These are phyloP conservation scores for Hypomontagnella submonticulosa DNA, from an alignment of 495 filamentous ascomycete genomes.

Conservation along the genomic window DNA sequence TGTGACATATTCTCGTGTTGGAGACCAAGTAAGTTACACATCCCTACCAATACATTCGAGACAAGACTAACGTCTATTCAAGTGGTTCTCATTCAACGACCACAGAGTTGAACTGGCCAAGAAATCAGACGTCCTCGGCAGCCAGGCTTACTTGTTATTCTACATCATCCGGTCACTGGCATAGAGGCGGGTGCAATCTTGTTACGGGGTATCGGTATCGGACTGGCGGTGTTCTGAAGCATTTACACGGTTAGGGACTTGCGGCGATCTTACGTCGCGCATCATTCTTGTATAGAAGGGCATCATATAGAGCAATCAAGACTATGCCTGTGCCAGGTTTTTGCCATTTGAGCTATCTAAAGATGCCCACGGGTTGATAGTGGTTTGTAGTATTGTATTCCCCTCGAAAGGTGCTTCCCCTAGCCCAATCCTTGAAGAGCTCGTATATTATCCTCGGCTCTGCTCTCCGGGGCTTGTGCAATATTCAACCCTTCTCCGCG, in stretches of 20 bases:
- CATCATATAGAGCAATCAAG: conserved; percentile 33
- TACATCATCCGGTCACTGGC: conserved; percentile 77
- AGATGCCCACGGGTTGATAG: not conserved
- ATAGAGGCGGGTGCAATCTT: conserved; percentile 37
- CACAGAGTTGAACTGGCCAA: conserved; percentile 83
- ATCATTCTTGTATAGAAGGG: conserved; percentile 41
- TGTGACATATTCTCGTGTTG: conserved; percentile 82
- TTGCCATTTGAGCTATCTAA: not conserved
- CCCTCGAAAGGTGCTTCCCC: too few species aligned
- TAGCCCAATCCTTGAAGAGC: too few species aligned
- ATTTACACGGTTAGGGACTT: conserved; percentile 43
- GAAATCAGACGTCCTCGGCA: conserved; percentile 81
- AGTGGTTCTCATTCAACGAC: conserved; percentile 95
- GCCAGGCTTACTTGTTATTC: conserved; percentile 87
- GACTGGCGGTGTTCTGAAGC: conserved; percentile 32
- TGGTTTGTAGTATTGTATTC: not conserved
- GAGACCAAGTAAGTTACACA: conserved; percentile 70
- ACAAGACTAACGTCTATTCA: conserved; percentile 3
- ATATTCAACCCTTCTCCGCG: too few species aligned
- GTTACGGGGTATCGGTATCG: conserved; percentile 12
- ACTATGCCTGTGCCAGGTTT: conserved; percentile 4
- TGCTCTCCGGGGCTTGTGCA: too few species aligned
- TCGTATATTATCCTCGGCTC: too few species aligned
- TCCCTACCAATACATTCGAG: not conserved
- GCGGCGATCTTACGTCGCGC: conserved; percentile 23